Evolutionary conservation across 2,329 filamentous ascomycete genomes (phyloP), one percentile per base, ranked within the genome.

Genomic region (Aspergillus felis): DNA sequence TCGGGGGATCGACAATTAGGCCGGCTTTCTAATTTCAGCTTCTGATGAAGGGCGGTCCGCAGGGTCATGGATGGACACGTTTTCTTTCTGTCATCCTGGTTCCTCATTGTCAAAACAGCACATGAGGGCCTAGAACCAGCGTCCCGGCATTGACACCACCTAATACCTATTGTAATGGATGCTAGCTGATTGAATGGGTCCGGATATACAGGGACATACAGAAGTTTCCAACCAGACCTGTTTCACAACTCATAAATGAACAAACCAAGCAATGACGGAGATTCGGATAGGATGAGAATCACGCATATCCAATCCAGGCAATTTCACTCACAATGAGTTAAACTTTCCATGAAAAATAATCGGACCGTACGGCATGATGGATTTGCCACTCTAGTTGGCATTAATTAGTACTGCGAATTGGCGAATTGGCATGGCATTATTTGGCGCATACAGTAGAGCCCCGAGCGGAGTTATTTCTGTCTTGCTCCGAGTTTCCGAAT

Each of bases 1-100:
- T 55, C 47, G 59, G 55, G 56, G 57, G 60, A 59, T 63, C 57
- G 59, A 59, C 55, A 54, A 61, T 53, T 55, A 54, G 46, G 28
- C 38, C 44, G 41, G 24, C 32, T 35, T 17, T 51, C 47, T 46
- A 41, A 51, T 51, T 27, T 51, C 35, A 48, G 6, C 12, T 7
- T 25, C 4, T 24, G 14, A 38, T 47, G 12, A 47, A 47, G 24
- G 44, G n/a, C 10, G 44, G 22, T 14, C 12, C 27, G 44, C 10
- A n/a, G 44, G 20, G 24, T 47, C 22, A 47, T 47, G 44, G 22
- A 46, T 24, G 12, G 44, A 17, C 3, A 17, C 32, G 17, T 17
- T n/a, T 17, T 38, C 14, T 7, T 38, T 7, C 17, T 38, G 32
- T 38, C 32, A 27, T 6, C 44, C 3, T 47, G 44, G 44, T 47